Evolutionary conservation across 345 rosid genomes (phyloP).

Genomic region (Kandelia obovata): DNA sequence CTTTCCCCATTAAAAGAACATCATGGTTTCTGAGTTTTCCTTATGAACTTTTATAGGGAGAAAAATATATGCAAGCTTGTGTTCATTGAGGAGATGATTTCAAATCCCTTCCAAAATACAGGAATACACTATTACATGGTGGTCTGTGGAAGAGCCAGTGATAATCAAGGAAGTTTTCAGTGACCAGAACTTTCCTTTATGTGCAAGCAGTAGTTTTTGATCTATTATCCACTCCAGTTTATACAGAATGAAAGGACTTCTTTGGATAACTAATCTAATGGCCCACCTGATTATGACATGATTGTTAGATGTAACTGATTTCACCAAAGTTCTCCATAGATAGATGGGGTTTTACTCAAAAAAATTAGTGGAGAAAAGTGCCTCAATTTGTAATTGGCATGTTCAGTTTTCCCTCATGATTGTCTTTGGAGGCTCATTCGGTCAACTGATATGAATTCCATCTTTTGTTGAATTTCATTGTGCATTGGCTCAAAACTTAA

Average conservation of each 20-base stretch:
- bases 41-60: too few relatives aligned
- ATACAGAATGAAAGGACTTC: slow-evolving; percentile 6
- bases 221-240: slow-evolving; percentile 6
- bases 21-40: slow-evolving; percentile 10
- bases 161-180: slow-evolving; percentile 6
- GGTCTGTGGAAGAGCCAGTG: slow-evolving; percentile 7
- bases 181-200: neutral
- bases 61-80: neutral
- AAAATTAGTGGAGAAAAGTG: slow-evolving; percentile 11
- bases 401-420: slow-evolving; percentile 14
- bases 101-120: neutral
- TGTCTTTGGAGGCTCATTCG: slow-evolving; percentile 12
- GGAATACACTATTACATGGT: slow-evolving; percentile 3
- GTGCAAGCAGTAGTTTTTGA: neutral
- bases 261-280: neutral
- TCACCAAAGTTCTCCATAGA: slow-evolving; percentile 5
- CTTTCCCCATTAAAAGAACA: slow-evolving; percentile 56
- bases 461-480: slow-evolving; percentile 10
- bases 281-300: neutral
- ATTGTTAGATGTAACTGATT: slow-evolving; percentile 15
- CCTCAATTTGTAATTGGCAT: slow-evolving; percentile 22
- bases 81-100: neutral
- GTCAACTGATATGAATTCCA: slow-evolving; percentile 17
- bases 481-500: slow-evolving; percentile 32
- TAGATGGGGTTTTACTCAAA: slow-evolving; percentile 11